These are phyloP conservation scores for Candida hispaniensis DNA, from an alignment of 805 yeast species.

Conservation along the genomic window DNA sequence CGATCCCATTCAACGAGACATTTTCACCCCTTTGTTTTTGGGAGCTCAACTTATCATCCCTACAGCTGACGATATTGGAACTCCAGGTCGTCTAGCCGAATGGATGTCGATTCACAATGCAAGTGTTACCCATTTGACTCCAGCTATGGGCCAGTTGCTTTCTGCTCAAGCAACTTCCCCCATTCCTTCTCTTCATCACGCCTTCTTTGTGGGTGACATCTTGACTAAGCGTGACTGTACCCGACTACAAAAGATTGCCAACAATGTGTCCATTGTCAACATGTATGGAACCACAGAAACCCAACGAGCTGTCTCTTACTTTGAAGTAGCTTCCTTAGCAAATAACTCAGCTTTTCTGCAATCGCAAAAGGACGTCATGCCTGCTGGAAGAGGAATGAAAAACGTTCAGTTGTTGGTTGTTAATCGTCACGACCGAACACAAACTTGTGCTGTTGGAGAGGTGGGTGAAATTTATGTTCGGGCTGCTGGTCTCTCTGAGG, in stretches of 20 bases:
- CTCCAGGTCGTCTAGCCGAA: conserved; percentile 93
- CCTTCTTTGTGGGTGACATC: conserved; percentile 97
- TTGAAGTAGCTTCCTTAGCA: conserved; percentile 67
- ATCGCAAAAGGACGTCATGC: conserved; percentile 87
- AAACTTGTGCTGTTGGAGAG: conserved; percentile 96
- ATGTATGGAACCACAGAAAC: conserved; percentile 99
- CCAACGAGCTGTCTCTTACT: conserved; percentile 94
- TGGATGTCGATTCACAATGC: conserved; percentile 93
- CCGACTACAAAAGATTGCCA: conserved; percentile 83
- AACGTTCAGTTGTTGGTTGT: conserved; percentile 92
- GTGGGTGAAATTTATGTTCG: conserved; percentile 97
- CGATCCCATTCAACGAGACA: conserved; percentile 98
- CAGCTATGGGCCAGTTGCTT: conserved; percentile 97
- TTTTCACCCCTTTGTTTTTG: conserved; percentile 92
- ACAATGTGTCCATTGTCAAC: conserved; percentile 80
- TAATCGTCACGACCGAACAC: conserved; percentile 76
- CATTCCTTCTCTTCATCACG: conserved; percentile 81
- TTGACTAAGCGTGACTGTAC: conserved; percentile 94
- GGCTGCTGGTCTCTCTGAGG: conserved; percentile 96
- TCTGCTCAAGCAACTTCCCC: conserved; percentile 90
- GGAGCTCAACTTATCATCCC: conserved; percentile 94
- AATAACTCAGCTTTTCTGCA: conserved; percentile 64
- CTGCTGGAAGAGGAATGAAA: conserved; percentile 96
- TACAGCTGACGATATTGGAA: conserved; percentile 94
- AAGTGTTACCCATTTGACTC: conserved; percentile 94